These are phyloP conservation scores for Fusarium camptoceras DNA, from an alignment of 2,329 filamentous ascomycete genomes.

Conservation along the genomic window DNA sequence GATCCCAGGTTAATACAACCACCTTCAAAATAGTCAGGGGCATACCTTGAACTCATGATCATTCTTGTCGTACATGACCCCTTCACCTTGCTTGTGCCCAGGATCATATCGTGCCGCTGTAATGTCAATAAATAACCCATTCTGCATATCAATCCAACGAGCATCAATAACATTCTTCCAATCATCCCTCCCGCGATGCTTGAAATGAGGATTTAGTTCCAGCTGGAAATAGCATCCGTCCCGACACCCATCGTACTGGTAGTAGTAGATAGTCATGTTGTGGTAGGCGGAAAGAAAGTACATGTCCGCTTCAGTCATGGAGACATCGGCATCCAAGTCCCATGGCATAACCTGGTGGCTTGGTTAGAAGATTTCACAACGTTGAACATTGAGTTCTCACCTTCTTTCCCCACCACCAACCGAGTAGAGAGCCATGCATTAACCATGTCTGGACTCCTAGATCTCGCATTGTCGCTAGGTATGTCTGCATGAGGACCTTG, in stretches of 20 bases:
- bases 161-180: slow-evolving; percentile 60
- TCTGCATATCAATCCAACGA: slow-evolving; percentile 61
- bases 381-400: slow-evolving; percentile 41
- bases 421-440: slow-evolving; percentile 84
- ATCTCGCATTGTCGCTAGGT: slow-evolving; percentile 74
- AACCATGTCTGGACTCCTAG: slow-evolving; percentile 83
- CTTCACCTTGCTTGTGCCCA: slow-evolving; percentile 56
- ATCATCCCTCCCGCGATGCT: slow-evolving; percentile 54
- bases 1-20: neutral
- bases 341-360: slow-evolving; percentile 73
- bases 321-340: slow-evolving; percentile 82
- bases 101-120: slow-evolving; percentile 63
- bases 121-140: slow-evolving; percentile 63
- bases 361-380: slow-evolving; percentile 7
- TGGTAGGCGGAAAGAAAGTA: slow-evolving; percentile 72
- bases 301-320: slow-evolving; percentile 75
- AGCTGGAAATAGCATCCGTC: slow-evolving; percentile 60
- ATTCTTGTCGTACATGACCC: slow-evolving; percentile 63
- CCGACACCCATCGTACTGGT: slow-evolving; percentile 53
- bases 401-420: slow-evolving; percentile 85
- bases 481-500: slow-evolving; percentile 76
- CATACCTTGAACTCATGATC: slow-evolving; percentile 62
- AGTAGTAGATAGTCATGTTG: slow-evolving; percentile 68
- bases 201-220: slow-evolving; percentile 61
- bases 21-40: neutral